Percentiles rank a stretch among this genome's conserved stretches.
Evolutionary conservation across 2,329 filamentous ascomycete genomes (phyloP).

Genomic region (Ophiosphaerella narmari): DNA sequence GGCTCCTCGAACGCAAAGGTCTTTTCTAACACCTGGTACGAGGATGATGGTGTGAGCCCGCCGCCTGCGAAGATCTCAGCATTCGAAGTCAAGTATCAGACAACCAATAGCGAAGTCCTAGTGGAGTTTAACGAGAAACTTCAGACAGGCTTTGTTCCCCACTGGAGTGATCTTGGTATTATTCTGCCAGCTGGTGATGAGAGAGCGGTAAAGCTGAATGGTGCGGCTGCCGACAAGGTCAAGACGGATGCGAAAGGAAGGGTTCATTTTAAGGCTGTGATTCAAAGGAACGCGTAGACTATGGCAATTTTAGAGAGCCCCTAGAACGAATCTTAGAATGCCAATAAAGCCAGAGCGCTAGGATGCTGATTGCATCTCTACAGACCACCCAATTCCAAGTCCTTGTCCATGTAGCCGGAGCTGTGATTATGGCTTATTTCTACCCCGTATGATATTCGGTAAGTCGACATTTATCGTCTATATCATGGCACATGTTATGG

Average conservation of each 20-base stretch:
- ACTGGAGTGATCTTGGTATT: constrained; percentile 57
- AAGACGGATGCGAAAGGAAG: constrained; percentile 12
- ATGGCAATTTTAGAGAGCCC: too few relatives aligned
- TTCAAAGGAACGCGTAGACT: background rate
- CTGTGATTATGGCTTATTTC: too few relatives aligned
- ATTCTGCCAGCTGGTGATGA: constrained; percentile 58
- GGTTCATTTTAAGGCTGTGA: constrained; percentile 1
- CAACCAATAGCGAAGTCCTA: constrained; percentile 50
- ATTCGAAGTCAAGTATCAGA: constrained; percentile 30
- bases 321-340: too few relatives aligned
- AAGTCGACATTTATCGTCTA: too few relatives aligned
- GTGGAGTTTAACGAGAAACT: constrained; percentile 50
- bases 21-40: constrained; percentile 56
- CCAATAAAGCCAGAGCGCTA: too few relatives aligned
- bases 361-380: too few relatives aligned
- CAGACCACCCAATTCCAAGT: too few relatives aligned
- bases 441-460: too few relatives aligned
- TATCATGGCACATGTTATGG: too few relatives aligned
- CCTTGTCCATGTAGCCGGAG: too few relatives aligned
- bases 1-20: constrained; percentile 43
- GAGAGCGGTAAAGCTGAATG: constrained; percentile 40
- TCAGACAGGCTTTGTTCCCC: constrained; percentile 51
- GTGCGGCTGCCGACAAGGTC: constrained; percentile 2
- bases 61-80: constrained; percentile 34
- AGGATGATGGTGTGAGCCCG: constrained; percentile 62